phyloP scores from a whole-genome alignment of 805 yeast species.

The Hanseniaspora occidentalis region DNA sequence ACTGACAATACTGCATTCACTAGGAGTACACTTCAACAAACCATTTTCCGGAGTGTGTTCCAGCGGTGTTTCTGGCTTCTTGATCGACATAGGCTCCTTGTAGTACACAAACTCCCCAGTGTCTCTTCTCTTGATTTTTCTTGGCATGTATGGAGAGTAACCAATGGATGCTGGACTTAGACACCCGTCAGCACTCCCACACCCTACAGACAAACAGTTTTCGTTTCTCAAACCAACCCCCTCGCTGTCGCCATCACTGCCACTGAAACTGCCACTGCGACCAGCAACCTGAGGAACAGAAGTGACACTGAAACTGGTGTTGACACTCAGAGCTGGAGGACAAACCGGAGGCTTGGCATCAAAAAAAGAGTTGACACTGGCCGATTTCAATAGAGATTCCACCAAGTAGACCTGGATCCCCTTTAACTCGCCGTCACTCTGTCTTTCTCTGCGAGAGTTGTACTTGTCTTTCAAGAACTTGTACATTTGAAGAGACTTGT shows the following conservation, averaged over 20 bases:
- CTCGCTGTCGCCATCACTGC: too few species aligned
- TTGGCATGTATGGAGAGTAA: not conserved
- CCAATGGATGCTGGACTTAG: not conserved
- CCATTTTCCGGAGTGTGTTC: too few species aligned
- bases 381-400: constrained; percentile 19
- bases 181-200: not conserved
- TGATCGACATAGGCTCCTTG: not conserved
- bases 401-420: constrained; percentile 23
- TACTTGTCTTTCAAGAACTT: constrained; percentile 10
- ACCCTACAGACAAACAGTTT: too few species aligned
- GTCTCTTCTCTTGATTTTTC: not conserved
- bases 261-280: too few species aligned
- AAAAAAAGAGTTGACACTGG: not conserved
- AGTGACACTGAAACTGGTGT: too few species aligned
- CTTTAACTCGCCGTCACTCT: not conserved
- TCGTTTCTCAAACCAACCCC: too few species aligned
- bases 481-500: constrained; percentile 8
- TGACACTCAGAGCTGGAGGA: too few species aligned
- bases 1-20: too few species aligned
- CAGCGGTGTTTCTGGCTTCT: too few species aligned
- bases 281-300: too few species aligned
- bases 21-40: too few species aligned
- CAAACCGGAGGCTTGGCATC: too few species aligned
- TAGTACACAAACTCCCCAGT: not conserved
- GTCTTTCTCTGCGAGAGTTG: not conserved